Base-by-base conservation (phyloP, 805 yeast species). In the Brettanomyces naardenensis region DNA sequence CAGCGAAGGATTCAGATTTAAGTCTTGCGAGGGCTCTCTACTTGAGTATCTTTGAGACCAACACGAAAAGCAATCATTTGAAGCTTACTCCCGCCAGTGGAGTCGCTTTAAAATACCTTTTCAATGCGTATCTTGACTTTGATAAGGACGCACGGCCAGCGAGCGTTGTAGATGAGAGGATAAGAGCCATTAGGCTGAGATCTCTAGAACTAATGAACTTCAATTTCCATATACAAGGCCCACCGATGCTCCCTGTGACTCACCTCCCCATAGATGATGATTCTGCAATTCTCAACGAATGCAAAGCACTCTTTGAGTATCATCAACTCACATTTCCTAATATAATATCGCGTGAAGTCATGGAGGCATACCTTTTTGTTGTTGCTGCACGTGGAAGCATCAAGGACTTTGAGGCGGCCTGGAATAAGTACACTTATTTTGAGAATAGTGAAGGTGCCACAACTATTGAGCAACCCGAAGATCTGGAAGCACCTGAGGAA, bases 1-100 rank as follows among this genome's bases (percentile, higher is more conserved):
- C 92, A n/a, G 80, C 87, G 0, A 67, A 68, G 41, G 88, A 88
- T 50, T 92, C 95, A 0, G 96, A 89, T 54, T 58, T 83, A 15
- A 64, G 75, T 5, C 63, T 86, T 31, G 67, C 85, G 1, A 68
- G 97, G 47, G 86, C 90, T 0, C 54, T 83, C 26, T 82, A 72
- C 56, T 59, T 54, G 27, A 50, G 44, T 21, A 46, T 54, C 26
- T 45, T 48, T 33, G 52, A 53, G 21, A 47, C 54, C 3, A 45
- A 44, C 30, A 49, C 58, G 1, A 49, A 43, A 32, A 32, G 42
- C 3, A 32, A 35, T 2, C 22, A 20, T 26, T 49, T 46, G 7
- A 28, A 33, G 14, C 31, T 49, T 22, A 36, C 41, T 25, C 44
- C 54, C 9, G 52, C 60, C 0, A 44, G 49, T 5, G 36, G 45